Evolutionary conservation across 176 grass and related monocot genomes (phyloP).

Genomic region (Aegilops sharonensis): DNA sequence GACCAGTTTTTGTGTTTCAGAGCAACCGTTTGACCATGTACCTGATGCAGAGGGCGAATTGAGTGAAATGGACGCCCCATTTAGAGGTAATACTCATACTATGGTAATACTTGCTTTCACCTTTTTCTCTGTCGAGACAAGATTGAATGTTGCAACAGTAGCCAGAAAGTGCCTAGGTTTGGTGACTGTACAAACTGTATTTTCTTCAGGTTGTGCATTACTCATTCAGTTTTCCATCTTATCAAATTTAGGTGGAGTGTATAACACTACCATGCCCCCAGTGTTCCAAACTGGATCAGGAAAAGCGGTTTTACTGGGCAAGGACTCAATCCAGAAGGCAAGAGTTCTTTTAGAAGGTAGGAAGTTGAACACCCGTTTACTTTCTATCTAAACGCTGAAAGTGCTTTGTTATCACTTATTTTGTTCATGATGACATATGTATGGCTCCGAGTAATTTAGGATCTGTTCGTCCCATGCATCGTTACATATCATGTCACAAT

Average conservation of each 20-base stretch:
- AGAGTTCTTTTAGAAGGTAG: conserved; percentile 49
- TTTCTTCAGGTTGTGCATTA: conserved; percentile 7
- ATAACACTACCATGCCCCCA: background rate
- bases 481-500: background rate
- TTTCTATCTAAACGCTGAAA: conserved; percentile 10
- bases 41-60: background rate
- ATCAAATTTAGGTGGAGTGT: conserved; percentile 26
- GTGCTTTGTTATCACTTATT: conserved; percentile 17
- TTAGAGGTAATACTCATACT: conserved; percentile 27
- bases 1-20: conserved; percentile 20
- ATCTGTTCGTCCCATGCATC: background rate
- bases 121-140: background rate
- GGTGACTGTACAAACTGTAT: background rate
- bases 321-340: conserved; percentile 40
- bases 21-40: conserved; percentile 22
- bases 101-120: conserved; percentile 29
- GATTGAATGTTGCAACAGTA: background rate
- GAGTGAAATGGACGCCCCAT: background rate
- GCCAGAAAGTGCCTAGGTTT: background rate
- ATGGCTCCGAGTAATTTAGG: background rate
- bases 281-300: conserved; percentile 57
- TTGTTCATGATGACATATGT: background rate
- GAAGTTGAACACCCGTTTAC: background rate
- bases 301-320: conserved; percentile 24
- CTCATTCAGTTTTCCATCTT: background rate